Conservation (phyloP, 305 asterid genomes). For the Fraxinus dipetala region DNA sequence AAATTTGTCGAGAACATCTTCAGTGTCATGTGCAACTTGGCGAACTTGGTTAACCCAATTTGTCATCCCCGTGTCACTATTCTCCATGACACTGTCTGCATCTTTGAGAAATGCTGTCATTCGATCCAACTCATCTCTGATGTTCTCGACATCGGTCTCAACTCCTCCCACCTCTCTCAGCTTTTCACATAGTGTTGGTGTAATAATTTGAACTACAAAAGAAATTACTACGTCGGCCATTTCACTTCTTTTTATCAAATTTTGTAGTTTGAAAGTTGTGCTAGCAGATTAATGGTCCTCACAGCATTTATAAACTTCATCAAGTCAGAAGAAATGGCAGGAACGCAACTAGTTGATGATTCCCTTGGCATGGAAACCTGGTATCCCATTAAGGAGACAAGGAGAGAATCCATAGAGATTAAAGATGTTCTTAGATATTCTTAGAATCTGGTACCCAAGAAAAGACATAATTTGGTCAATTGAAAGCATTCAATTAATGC, state of each 20-base stretch:
- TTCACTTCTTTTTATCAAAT: not conserved
- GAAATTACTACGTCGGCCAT: not conserved
- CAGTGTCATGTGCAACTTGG: slow-evolving; percentile 20
- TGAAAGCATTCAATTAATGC: not conserved
- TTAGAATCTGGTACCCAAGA: not conserved
- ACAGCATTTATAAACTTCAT: not conserved
- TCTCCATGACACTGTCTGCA: not conserved
- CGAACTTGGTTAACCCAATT: slow-evolving; percentile 22
- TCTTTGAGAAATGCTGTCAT: not conserved
- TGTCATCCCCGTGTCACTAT: not conserved
- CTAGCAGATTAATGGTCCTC: not conserved
- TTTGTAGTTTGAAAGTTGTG: not conserved
- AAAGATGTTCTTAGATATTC: not conserved
- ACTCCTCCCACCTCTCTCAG: not conserved
- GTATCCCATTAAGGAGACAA: not conserved
- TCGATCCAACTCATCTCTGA: not conserved
- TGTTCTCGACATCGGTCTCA: not conserved
- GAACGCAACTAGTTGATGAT: not conserved
- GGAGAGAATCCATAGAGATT: not conserved
- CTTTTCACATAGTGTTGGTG: not conserved
- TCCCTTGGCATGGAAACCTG: not conserved
- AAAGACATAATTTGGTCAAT: not conserved
- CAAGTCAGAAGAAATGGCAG: not conserved
- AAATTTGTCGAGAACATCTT: slow-evolving; percentile 16
- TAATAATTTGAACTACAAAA: not conserved